These are phyloP conservation scores for Lepidium didymum DNA, from an alignment of 345 rosid genomes.

Conservation along the genomic window DNA sequence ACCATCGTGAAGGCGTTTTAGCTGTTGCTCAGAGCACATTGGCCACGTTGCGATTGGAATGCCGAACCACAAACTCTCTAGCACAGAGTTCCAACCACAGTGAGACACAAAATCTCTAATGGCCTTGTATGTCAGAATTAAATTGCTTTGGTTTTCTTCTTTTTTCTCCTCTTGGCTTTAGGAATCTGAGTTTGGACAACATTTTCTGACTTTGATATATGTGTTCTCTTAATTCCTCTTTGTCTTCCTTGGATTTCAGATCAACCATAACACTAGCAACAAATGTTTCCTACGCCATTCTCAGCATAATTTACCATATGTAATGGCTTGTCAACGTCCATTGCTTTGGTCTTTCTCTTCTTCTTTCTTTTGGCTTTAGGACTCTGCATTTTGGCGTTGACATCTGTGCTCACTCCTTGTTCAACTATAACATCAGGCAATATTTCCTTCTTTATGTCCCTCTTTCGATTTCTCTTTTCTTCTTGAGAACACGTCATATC, in stretches of 20 bases:
- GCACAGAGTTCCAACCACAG: slow-evolving; percentile 46
- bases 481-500: not conserved
- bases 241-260: slow-evolving; percentile 1
- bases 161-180: slow-evolving; percentile 23
- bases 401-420: too few species aligned
- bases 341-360: too few species aligned
- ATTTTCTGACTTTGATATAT: not conserved
- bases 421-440: too few species aligned
- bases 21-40: slow-evolving; percentile 45
- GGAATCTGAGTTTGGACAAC: slow-evolving; percentile 12
- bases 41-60: slow-evolving; percentile 46
- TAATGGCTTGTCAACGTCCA: too few species aligned
- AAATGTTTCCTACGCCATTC: not conserved
- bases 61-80: slow-evolving; percentile 48
- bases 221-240: not conserved
- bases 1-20: slow-evolving; percentile 43
- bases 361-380: too few species aligned
- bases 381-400: too few species aligned
- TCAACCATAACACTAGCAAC: not conserved
- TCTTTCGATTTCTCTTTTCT: too few species aligned
- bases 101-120: slow-evolving; percentile 44
- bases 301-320: too few species aligned
- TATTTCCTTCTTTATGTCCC: too few species aligned
- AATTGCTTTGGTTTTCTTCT: not conserved
- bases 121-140: slow-evolving; percentile 11